A percentile compares a stretch with the other conserved stretches of the same genome.
phyloP scores from a whole-genome alignment of 1,284 basidiomycete genomes.

The Chondrostereum purpureum region DNA sequence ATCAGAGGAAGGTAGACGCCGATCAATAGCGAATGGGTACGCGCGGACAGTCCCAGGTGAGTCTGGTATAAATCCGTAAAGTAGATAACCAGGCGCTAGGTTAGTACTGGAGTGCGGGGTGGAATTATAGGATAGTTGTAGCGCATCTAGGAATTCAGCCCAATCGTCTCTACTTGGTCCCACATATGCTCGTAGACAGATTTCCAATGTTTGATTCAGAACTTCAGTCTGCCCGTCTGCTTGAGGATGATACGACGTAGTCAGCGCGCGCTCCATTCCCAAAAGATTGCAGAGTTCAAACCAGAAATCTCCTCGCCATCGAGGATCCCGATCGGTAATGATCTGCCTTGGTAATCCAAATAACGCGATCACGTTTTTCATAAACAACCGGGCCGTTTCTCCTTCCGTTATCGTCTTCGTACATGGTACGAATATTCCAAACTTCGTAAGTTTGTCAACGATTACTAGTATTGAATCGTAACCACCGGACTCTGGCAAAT shows the following conservation, averaged over 20 bases:
- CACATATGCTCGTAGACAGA: conserved; percentile 18
- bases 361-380: conserved; percentile 16
- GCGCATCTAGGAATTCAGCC: conserved; percentile 13
- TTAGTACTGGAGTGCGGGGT: conserved; percentile 16
- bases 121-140: conserved; percentile 18
- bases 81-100: conserved; percentile 17
- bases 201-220: conserved; percentile 25
- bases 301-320: conserved; percentile 18
- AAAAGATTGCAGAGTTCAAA: conserved; percentile 17
- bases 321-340: conserved; percentile 21
- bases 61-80: conserved; percentile 17
- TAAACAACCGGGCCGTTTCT: conserved; percentile 17
- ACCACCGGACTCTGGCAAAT: not conserved
- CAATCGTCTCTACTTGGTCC: conserved; percentile 14
- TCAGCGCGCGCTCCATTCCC: conserved; percentile 16
- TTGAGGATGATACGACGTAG: conserved; percentile 26
- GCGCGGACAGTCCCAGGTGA: conserved; percentile 12
- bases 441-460: no score
- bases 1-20: not conserved
- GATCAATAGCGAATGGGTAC: not conserved
- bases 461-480: not conserved
- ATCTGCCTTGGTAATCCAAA: conserved; percentile 20
- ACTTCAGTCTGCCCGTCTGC: conserved; percentile 25
- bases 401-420: conserved; percentile 15
- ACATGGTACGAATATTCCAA: conserved; percentile 22